Evolutionary conservation across 2,329 filamentous ascomycete species (phyloP), one percentile per base, ranked within the genome.

Genomic region (Chaetomium olivaceum): DNA sequence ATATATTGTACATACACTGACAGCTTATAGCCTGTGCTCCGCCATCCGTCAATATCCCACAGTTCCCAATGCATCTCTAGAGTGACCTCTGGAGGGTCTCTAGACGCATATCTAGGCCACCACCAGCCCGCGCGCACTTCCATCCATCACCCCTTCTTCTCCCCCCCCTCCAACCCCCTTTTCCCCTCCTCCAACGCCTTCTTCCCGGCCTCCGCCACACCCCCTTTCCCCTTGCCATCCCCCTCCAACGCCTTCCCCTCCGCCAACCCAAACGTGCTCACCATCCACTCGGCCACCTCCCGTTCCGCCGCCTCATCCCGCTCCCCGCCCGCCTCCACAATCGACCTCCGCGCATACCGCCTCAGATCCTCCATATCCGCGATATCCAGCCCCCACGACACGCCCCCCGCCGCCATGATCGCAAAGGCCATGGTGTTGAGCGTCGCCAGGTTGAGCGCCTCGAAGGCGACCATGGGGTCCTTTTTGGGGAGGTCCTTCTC

Each of bases 401-500:
- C 77, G 0, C 90, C 92, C 3, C 94, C 95, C 0, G 86, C 83
- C 9, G 85, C 78, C 83, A 96, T 87, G 76, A 97, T 87, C 0
- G 84, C 89, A 58, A 95, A 85, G 71, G 89, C 91, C 36, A 88
- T 74, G 14, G 95, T 91, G 72, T 97, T 97, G 71, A 97, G 83
- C 0, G 93, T 97, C 0, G 94, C 95, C 43, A 97, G 81, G 58
- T 89, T 91, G 25, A 99, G 81, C 0, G 94, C 94, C 77, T 96
- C 91, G 39, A 90, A 79, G 0, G 94, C 94, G 69, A 97, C 89
- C 48, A 90, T 76, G 1, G 87, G 83, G 50, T 59, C 60, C 31
- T 82, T 79, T 71, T 71, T 23, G 31, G 31, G 54, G 16, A 48
- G 27, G 36, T 43, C 39, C 39, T 43, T 43, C 39, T 43, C 39